Evolutionary conservation across 306 rosid genomes (phyloP), one percentile per base, ranked within the genome.

Genomic region (Corylus americana): DNA sequence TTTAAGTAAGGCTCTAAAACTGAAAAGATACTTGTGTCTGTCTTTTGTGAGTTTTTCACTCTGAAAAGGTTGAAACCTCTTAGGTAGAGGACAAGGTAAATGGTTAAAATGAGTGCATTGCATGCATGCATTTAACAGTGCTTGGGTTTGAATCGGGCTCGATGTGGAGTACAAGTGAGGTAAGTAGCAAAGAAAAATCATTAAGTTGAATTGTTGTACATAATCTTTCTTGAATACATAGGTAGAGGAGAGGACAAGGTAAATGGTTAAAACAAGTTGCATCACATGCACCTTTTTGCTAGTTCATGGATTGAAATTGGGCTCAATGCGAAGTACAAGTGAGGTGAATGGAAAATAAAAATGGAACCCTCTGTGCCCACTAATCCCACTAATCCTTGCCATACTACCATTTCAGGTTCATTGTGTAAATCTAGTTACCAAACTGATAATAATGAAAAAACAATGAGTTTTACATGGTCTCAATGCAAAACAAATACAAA

Each of bases 341-440:
- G 66, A 25, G 31, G 66, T 3, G 25, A 59, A 22, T 59, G 2
- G 16, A 35, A 59, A 22, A 20, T 59, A 8, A 59, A 58, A 59
- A 59, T 25, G 10, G 57, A 55, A 55, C 25, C 35, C 35, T 59
- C 66, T 59, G 37, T 25, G 25, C 25, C 35, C 31, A 25, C 61
- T 7, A 55, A 18, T 55, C 25, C 35, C 31, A 25, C 61, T 7
- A 55, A 18, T 55, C 8, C 37, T 59, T 22, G 35, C 37, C 25
- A 1, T 25, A 39, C 39, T 42, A 35, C 11, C 71, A 39, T 18
- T 35, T 66, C 71, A 39, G 8, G 1, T 66, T 66, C 18, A 59
- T 58, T 59, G 31, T 59, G 66, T 59, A 22, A 39, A 66, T 35
- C 20, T 39, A 66, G 71, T n/a, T 6, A 66, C 71, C 50, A 66